Evolutionary conservation across 2,329 filamentous ascomycete genomes (phyloP).

Genomic region (Gyromitra esculenta): DNA sequence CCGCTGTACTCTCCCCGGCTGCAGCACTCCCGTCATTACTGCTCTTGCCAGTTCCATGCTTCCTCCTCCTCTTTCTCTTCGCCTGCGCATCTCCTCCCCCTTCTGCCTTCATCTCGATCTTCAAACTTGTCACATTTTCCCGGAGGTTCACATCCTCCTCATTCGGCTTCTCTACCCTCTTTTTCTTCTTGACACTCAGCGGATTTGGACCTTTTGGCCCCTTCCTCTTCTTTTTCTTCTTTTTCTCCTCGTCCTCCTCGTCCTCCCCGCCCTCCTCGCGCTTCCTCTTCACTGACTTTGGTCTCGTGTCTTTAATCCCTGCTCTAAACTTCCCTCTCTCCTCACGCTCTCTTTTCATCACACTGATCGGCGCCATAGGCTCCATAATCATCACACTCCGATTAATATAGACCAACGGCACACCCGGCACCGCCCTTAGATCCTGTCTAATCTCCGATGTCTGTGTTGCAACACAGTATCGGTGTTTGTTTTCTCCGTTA

Average conservation of each 20-base stretch:
- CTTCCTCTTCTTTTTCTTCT: slow-evolving; percentile 69
- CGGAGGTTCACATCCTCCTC: slow-evolving; percentile 4
- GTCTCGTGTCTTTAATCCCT: slow-evolving; percentile 68
- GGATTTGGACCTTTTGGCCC: slow-evolving; percentile 77
- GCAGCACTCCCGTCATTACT: neutral
- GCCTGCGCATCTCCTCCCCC: slow-evolving; percentile 21
- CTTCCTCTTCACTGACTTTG: slow-evolving; percentile 49
- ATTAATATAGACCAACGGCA: slow-evolving; percentile 81
- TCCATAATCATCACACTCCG: slow-evolving; percentile 81
- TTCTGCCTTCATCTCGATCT: slow-evolving; percentile 22
- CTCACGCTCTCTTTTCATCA: slow-evolving; percentile 71
- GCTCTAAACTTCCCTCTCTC: slow-evolving; percentile 79
- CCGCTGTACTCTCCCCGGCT: slow-evolving; percentile 11
- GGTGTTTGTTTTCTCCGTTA: slow-evolving; percentile 76
- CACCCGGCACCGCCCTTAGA: slow-evolving; percentile 74
- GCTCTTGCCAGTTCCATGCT: slow-evolving; percentile 39
- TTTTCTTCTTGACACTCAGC: slow-evolving; percentile 74
- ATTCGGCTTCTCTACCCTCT: slow-evolving; percentile 59
- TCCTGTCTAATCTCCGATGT: slow-evolving; percentile 71
- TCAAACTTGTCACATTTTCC: slow-evolving; percentile 10
- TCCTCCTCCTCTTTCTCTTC: slow-evolving; percentile 54
- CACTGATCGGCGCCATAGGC: slow-evolving; percentile 76
- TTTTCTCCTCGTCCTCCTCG: slow-evolving; percentile 60
- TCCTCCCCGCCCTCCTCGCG: slow-evolving; percentile 57
- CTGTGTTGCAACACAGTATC: slow-evolving; percentile 81